A percentile compares a stretch with the other conserved stretches of the same genome.
These are phyloP conservation scores for Pseudopediastrum boryanum DNA, from an alignment of 139 green algal species.

Conservation along the genomic window DNA sequence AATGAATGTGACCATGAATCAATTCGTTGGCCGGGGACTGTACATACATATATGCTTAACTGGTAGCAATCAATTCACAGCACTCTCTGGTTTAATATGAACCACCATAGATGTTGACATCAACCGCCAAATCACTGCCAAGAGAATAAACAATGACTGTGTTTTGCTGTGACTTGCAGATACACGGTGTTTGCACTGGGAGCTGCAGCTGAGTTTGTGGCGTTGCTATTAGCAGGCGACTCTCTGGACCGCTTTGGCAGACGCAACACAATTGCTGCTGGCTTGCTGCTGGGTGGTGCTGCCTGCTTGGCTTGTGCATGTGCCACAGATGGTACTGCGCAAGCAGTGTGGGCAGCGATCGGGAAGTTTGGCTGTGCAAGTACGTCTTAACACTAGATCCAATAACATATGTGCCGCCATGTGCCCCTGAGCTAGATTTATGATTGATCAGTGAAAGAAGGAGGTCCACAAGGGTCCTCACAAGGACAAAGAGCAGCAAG, in stretches of 20 bases:
- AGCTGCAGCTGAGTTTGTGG: constrained; percentile 16
- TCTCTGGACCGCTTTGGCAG: constrained; percentile 14
- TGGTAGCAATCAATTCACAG: too few species aligned
- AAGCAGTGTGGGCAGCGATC: background rate
- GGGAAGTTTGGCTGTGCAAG: background rate
- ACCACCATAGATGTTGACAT: too few species aligned
- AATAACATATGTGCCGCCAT: background rate
- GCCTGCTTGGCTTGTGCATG: background rate
- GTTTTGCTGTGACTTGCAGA: too few species aligned
- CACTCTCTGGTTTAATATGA: too few species aligned
- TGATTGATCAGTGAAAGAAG: background rate
- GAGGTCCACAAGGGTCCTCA: too few species aligned
- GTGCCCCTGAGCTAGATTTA: background rate
- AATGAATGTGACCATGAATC: too few species aligned
- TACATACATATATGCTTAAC: too few species aligned
- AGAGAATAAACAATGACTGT: too few species aligned
- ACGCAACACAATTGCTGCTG: constrained; percentile 4
- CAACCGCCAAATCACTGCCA: too few species aligned
- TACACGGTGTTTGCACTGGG: constrained; percentile 10
- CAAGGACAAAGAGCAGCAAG: too few species aligned
- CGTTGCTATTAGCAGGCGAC: background rate
- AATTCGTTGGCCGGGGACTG: too few species aligned
- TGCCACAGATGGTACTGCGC: background rate
- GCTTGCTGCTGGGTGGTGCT: background rate
- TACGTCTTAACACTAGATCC: background rate